Evolutionary conservation across 306 rosid species (phyloP).

Genomic region (Urtica urens): DNA sequence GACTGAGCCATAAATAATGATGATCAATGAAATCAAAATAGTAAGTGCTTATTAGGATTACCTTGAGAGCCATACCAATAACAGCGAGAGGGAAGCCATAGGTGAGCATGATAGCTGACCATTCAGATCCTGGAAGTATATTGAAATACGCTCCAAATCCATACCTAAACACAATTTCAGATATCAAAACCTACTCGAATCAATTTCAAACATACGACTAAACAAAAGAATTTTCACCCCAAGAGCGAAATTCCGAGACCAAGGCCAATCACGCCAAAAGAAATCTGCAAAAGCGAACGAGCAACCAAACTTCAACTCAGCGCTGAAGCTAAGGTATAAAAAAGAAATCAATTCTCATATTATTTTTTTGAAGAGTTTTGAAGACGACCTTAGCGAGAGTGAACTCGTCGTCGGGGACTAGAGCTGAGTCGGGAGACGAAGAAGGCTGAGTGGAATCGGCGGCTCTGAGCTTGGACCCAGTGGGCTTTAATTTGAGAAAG

Average conservation of each 20-base stretch:
- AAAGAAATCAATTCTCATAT: not conserved
- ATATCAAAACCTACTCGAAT: slow-evolving; percentile 6
- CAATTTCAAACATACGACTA: not conserved
- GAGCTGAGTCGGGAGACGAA: slow-evolving; percentile 24
- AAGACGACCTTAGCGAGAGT: slow-evolving; percentile 51
- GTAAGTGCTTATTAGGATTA: too few relatives aligned
- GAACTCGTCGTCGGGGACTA: slow-evolving; percentile 53
- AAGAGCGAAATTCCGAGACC: slow-evolving; percentile 65
- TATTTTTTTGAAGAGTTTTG: too few relatives aligned
- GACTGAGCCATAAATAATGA: too few relatives aligned
- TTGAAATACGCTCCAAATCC: slow-evolving; percentile 97
- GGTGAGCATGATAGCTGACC: slow-evolving; percentile 94
- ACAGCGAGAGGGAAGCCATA: slow-evolving; percentile 98
- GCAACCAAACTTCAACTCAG: not conserved
- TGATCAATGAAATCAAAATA: too few relatives aligned
- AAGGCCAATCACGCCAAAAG: slow-evolving; percentile 75
- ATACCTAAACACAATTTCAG: slow-evolving; percentile 40
- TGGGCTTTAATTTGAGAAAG: slow-evolving; percentile 17
- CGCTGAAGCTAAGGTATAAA: too few relatives aligned
- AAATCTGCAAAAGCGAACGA: slow-evolving; percentile 42
- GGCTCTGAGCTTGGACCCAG: slow-evolving; percentile 22
- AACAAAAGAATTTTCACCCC: slow-evolving; percentile 36
- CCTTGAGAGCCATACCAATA: slow-evolving; percentile 99
- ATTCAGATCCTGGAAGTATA: slow-evolving; percentile 87
- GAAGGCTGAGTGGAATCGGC: slow-evolving; percentile 60